Conservation (phyloP, 2,329 filamentous ascomycete genomes). For the Leptographium procerum region DNA sequence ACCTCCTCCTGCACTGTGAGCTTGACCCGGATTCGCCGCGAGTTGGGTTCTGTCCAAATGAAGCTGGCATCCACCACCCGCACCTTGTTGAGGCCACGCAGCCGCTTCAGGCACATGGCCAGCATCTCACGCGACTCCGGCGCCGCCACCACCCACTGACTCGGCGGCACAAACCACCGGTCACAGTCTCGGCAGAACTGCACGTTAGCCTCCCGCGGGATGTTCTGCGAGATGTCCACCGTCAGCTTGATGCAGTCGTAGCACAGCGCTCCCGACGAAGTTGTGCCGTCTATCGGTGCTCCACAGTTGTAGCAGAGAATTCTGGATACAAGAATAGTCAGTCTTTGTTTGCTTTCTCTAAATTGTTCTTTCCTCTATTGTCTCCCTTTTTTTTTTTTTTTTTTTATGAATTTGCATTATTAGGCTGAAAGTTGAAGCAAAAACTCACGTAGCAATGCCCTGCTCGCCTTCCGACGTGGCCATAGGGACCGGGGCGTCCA, state of each 20-base stretch:
- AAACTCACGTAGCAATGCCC: conserved; percentile 21
- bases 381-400: neutral
- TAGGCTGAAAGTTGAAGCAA: neutral
- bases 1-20: conserved; percentile 75
- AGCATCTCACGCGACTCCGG: conserved; percentile 88
- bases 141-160: conserved; percentile 71
- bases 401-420: neutral
- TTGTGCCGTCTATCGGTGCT: conserved; percentile 86
- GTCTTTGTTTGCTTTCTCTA: too few relatives aligned
- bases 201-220: conserved; percentile 79
- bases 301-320: conserved; percentile 98
- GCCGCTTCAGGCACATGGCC: conserved; percentile 78
- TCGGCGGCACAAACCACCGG: conserved; percentile 79
- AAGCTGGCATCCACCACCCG: conserved; percentile 93
- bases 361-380: too few relatives aligned
- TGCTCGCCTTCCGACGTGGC: conserved; percentile 15
- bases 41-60: conserved; percentile 98
- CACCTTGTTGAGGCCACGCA: conserved; percentile 78
- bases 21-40: conserved; percentile 82
- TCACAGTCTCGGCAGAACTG: conserved; percentile 94
- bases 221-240: conserved; percentile 82
- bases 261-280: conserved; percentile 76
- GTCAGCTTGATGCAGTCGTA: conserved; percentile 93
- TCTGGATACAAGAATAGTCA: conserved; percentile 26
- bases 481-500: conserved; percentile 21